Base-by-base conservation (phyloP, 2,329 filamentous ascomycete species). In the Diaporthe humulicola region DNA sequence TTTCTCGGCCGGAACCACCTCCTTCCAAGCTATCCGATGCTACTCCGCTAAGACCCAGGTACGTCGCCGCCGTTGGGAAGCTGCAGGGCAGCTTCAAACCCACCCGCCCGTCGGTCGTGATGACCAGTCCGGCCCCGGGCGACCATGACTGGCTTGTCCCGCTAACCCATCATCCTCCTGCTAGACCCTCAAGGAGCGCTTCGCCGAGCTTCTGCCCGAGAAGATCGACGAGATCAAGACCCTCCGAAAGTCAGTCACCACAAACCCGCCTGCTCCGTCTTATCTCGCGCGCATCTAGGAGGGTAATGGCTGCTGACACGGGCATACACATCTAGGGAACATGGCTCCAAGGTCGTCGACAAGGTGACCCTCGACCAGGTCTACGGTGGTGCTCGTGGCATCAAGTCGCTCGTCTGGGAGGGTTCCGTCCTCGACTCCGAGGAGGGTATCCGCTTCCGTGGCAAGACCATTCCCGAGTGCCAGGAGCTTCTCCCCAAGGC, bases 291-390 rank as follows among this genome's bases (percentile, higher is more conserved):
- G 28, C 64, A 56, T 12, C 25, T 73, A 38, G 64, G 45, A 52
- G 64, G 42, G 57, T n/a, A 57, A 66, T 57, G 67, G 25, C 78
- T 73, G 77, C 83, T 83, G 76, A 82, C 79, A 70, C 58, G 45
- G 60, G 19, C 25, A 36, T 74, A 60, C 56, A 61, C 50, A 73
- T 54, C 76, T 80, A 98, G 95, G 89, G 96, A 98, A 84, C 92
- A 97, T 86, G 97, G 97, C 85, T 94, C 90, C 90, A 98, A 96
- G 90, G 95, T 98, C 82, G 85, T 99, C 81, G 96, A 97, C 86
- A 95, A 98, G 91, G 95, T 99, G 85, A 99, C 97, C 77, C 94
- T 99, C 79, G 97, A 98, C 90, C 97, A 99, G 90, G 97, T 98
- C 85, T 99, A 98, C 86, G 97, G 97, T 86, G 97, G 97, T 93